Conservation (phyloP, 2,329 filamentous ascomycete genomes). For the Aspergillus brunneoviolaceus region DNA sequence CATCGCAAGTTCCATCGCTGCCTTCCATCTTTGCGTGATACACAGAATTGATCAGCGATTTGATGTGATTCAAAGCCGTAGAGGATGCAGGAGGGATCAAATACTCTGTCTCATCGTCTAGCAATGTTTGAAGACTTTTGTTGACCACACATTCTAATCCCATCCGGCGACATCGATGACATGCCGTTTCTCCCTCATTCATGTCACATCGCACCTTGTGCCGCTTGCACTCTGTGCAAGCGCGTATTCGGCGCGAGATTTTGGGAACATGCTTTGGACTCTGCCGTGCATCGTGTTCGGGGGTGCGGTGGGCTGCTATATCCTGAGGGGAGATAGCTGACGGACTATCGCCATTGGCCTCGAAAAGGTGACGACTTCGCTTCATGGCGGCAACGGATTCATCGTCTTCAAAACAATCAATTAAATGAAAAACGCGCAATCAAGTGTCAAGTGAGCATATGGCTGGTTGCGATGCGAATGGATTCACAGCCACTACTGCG, state of each 20-base stretch:
- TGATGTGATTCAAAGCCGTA: background rate
- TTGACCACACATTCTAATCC: slow-evolving; percentile 53
- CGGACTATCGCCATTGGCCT: slow-evolving; percentile 37
- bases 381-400: slow-evolving; percentile 34
- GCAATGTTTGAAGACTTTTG: slow-evolving; percentile 52
- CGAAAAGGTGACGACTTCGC: slow-evolving; percentile 40
- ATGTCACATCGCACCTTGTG: slow-evolving; percentile 58
- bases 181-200: slow-evolving; percentile 49
- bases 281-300: slow-evolving; percentile 31
- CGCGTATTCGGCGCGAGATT: slow-evolving; percentile 48
- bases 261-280: slow-evolving; percentile 35
- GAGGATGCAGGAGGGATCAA: slow-evolving; percentile 13
- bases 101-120: slow-evolving; percentile 51
- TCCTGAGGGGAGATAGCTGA: slow-evolving; percentile 35
- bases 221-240: slow-evolving; percentile 55
- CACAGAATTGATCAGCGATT: slow-evolving; percentile 11
- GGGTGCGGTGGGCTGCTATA: slow-evolving; percentile 18
- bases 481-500: background rate
- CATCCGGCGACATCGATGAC: slow-evolving; percentile 52
- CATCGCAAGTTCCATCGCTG: slow-evolving; percentile 40
- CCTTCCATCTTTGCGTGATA: slow-evolving; percentile 34
- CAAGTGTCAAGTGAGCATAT: slow-evolving; percentile 11
- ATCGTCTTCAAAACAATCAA: slow-evolving; percentile 22
- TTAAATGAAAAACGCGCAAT: too few species aligned
- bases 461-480: slow-evolving; percentile 9